Conservation (phyloP, 2,329 filamentous ascomycete species). For the Plectosphaerella cucumerina region DNA sequence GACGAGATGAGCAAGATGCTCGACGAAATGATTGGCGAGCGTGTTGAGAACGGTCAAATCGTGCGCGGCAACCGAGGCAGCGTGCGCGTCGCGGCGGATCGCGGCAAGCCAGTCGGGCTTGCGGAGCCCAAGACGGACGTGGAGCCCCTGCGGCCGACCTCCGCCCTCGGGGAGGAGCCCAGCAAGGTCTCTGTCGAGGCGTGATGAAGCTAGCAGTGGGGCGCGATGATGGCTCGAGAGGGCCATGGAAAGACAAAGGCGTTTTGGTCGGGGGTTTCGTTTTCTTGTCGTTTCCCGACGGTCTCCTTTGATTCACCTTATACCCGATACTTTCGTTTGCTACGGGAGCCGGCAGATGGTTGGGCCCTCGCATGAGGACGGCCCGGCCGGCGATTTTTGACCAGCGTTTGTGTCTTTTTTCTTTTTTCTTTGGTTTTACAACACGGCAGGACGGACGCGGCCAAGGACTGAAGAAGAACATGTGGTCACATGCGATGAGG, state of each 20-base stretch:
- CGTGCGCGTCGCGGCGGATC: conserved; percentile 51
- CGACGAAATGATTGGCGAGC: conserved; percentile 93
- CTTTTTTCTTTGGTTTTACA: neutral
- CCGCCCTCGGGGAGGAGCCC: conserved; percentile 16
- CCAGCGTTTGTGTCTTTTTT: too few species aligned
- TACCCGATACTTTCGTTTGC: conserved; percentile 32
- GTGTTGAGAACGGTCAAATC: conserved; percentile 71
- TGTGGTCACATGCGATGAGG: neutral
- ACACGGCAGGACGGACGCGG: neutral
- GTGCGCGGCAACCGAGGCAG: conserved; percentile 64
- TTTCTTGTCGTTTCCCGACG: neutral
- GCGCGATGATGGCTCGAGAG: too few species aligned
- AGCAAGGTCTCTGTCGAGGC: conserved; percentile 1
- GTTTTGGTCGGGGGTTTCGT: conserved; percentile 3
- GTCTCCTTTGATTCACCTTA: conserved; percentile 18
- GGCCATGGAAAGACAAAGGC: conserved; percentile 8
- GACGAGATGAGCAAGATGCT: conserved; percentile 92
- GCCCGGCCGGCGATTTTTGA: too few species aligned
- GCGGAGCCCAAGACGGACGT: conserved; percentile 27
- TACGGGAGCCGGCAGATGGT: conserved; percentile 11
- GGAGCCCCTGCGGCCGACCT: conserved; percentile 35
- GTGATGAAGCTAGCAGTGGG: neutral
- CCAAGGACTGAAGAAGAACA: neutral
- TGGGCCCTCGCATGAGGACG: conserved; percentile 5
- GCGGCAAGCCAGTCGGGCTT: conserved; percentile 31